Evolutionary conservation across 148 eudicot species (phyloP), one percentile per base, ranked within the genome.

Genomic region (Drosera capensis): DNA sequence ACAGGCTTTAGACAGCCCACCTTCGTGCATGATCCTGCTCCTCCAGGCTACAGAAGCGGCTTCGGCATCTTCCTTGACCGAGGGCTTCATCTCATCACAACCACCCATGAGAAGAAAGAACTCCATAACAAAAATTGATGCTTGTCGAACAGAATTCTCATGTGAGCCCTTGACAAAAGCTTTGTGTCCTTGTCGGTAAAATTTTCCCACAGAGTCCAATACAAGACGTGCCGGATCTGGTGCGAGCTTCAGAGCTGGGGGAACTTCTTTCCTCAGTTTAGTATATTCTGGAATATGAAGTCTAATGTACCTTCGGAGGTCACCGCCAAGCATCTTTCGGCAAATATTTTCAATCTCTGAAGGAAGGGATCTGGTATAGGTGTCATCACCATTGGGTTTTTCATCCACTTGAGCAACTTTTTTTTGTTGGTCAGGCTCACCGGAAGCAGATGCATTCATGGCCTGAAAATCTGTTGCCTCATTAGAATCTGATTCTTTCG

Each of bases 121-220:
- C 19, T 76, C 82, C 62, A 76, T 25, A 2, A 60, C 19, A 19
- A 68, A 36, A 44, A 76, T 44, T 0, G 82, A 66, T 1, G 72
- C 75, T 25, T 65, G 37, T 19, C 78, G 64, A 2, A 58, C 54
- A 0, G 61, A 11, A 24, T 58, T 48, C 72, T 61, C 42, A 0
- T 51, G 52, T 14, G 70, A 56, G 16, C 49, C 29, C 58, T 45
- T 61, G 14, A 7, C 25, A 40, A 37, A 77, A 0, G 78, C 78
- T 43, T 45, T 77, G 14, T 26, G 52, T 9, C 72, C 70, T 55
- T 68, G 74, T 20, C 59, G 37, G 40, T 20, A 77, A 45, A 77
- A 72, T 55, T 58, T 56, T 14, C 83, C 78, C 13, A 63, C 14
- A 37, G 59, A 59, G 7, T 59, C 62, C 16, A 77, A 37, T 5